Evolutionary conservation across 2,329 filamentous ascomycete species (phyloP).

Genomic region (Cryoendolithus antarcticus): DNA sequence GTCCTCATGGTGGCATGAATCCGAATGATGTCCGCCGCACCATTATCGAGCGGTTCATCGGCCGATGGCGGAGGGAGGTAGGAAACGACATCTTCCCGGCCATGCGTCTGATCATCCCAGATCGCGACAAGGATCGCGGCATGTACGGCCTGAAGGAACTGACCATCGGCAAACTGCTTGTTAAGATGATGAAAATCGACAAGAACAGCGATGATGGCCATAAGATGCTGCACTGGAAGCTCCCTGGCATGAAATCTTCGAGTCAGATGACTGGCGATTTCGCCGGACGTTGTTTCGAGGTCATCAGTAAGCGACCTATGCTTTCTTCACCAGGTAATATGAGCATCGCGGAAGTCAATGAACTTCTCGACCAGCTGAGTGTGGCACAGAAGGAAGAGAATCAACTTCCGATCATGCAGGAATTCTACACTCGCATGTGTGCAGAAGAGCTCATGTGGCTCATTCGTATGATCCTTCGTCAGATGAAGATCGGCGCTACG

Average conservation of each 20-base stretch:
- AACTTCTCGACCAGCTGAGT: constrained; percentile 66
- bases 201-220: constrained; percentile 80
- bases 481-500: constrained; percentile 63
- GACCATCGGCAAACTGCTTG: constrained; percentile 76
- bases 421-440: constrained; percentile 86
- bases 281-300: constrained; percentile 74
- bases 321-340: constrained; percentile 61
- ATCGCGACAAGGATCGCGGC: constrained; percentile 81
- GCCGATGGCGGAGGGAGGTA: constrained; percentile 74
- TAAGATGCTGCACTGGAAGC: constrained; percentile 81
- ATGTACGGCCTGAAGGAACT: constrained; percentile 95
- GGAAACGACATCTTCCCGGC: constrained; percentile 90
- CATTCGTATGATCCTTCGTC: constrained; percentile 80
- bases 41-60: constrained; percentile 78
- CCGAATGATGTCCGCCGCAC: constrained; percentile 67
- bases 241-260: constrained; percentile 57
- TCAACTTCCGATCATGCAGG: constrained; percentile 66
- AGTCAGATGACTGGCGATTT: constrained; percentile 76
- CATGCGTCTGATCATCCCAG: constrained; percentile 78
- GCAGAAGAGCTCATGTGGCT: constrained; percentile 89
- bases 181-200: constrained; percentile 85
- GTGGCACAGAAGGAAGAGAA: constrained; percentile 67
- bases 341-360: constrained; percentile 82
- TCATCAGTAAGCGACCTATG: constrained; percentile 73
- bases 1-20: constrained; percentile 37